Evolutionary conservation across 2,329 filamentous ascomycete species (phyloP).

Genomic region (Venturia carpophila): DNA sequence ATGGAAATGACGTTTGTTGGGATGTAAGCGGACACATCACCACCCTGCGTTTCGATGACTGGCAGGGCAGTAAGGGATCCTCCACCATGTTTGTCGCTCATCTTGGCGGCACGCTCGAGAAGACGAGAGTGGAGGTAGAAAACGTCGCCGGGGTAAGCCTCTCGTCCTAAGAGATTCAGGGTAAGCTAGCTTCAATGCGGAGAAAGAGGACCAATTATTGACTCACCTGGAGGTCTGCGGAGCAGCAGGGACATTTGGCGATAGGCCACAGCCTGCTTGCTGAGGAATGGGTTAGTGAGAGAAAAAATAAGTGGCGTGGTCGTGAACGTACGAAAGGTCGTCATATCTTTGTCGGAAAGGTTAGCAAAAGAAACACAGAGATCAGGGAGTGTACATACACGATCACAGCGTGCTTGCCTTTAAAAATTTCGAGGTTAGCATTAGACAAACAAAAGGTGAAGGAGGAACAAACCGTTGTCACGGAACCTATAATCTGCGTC

Average conservation of each 20-base stretch:
- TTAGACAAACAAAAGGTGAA: too few species aligned
- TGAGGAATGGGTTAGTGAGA: too few species aligned
- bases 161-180: neutral
- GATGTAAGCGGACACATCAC: constrained; percentile 99
- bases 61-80: constrained; percentile 96
- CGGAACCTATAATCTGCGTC: too few species aligned
- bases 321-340: too few species aligned
- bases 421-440: constrained; percentile 29
- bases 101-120: constrained; percentile 98
- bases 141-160: constrained; percentile 42
- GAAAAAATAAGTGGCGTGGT: too few species aligned
- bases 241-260: constrained; percentile 98
- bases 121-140: constrained; percentile 99
- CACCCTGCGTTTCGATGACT: constrained; percentile 98
- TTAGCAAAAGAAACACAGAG: too few species aligned
- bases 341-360: too few species aligned
- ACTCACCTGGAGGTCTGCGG: constrained; percentile 51
- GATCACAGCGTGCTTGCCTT: too few species aligned
- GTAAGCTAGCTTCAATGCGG: too few species aligned
- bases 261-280: constrained; percentile 94
- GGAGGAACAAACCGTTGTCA: too few species aligned
- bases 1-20: constrained; percentile 99
- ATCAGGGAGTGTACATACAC: too few species aligned
- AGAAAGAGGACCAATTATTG: too few species aligned
- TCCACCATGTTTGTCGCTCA: constrained; percentile 90